Evolutionary conservation across 2,329 filamentous ascomycete species (phyloP).

Genomic region (Gnomoniopsis smithogilvyi): DNA sequence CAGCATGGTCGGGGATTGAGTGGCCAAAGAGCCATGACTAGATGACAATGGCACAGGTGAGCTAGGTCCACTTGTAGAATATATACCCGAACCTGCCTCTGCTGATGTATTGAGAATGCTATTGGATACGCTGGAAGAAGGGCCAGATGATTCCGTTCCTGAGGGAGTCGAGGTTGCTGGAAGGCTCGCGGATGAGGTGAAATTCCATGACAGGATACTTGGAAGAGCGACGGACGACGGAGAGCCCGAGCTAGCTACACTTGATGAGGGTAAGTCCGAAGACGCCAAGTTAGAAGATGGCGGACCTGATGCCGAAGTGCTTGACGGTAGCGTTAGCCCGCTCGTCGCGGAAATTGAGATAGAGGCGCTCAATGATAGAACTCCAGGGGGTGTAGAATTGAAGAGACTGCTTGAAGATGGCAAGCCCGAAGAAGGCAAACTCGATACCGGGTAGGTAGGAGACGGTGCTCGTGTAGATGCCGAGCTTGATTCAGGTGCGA

Average conservation of each 20-base stretch:
- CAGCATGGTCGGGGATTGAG: background rate
- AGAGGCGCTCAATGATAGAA: background rate
- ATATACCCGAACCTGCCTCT: background rate
- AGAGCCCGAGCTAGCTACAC: background rate
- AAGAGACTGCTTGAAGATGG: background rate
- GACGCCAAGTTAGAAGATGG: background rate
- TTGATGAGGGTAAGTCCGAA: background rate
- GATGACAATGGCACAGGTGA: background rate
- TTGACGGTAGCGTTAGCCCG: background rate
- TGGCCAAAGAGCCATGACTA: background rate
- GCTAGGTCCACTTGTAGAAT: background rate
- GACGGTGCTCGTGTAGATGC: background rate
- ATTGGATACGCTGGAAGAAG: background rate
- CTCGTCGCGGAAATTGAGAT: background rate
- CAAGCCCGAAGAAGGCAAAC: background rate
- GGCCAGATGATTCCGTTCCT: background rate
- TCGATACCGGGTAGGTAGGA: background rate
- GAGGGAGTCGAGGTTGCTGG: background rate
- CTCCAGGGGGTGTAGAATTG: background rate
- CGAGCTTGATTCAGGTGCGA: background rate
- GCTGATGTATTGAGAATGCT: background rate
- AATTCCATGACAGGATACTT: background rate
- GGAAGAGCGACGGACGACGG: background rate
- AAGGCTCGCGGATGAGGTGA: background rate
- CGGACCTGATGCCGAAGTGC: background rate